Conservation (phyloP, 257 asterid species). For the Fraxinus pennsylvanica region DNA sequence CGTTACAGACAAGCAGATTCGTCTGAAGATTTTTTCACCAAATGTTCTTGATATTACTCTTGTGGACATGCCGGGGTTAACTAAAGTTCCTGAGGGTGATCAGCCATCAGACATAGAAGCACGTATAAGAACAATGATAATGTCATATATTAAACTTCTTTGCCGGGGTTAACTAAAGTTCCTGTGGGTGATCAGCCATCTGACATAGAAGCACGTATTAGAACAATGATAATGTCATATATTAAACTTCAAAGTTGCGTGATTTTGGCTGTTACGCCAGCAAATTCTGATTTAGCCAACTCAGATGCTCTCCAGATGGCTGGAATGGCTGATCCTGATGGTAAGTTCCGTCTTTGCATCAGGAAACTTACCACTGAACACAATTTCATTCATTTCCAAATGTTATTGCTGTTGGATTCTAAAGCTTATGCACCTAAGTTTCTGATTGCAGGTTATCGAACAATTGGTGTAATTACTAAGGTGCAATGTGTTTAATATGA, state of each 20-base stretch:
- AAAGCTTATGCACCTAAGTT: constrained; percentile 10
- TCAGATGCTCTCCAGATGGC: constrained; percentile 72
- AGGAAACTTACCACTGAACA: not conserved
- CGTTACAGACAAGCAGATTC: constrained; percentile 56
- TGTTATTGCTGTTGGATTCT: constrained; percentile 10
- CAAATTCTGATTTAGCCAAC: constrained; percentile 59
- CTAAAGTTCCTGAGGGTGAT: constrained; percentile 63
- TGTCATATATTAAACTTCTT: constrained; percentile 46
- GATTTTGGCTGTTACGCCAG: constrained; percentile 67
- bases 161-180: constrained; percentile 64
- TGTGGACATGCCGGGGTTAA: constrained; percentile 67
- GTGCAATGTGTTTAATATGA: constrained; percentile 20
- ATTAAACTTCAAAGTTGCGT: constrained; percentile 53
- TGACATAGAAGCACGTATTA: constrained; percentile 58
- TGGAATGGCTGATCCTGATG: constrained; percentile 61
- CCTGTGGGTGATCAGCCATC: constrained; percentile 67
- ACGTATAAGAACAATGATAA: constrained; percentile 56
- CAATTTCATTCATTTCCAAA: constrained; percentile 17
- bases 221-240: constrained; percentile 53
- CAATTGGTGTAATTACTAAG: constrained; percentile 68
- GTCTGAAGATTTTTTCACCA: constrained; percentile 60
- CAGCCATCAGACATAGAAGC: constrained; percentile 63
- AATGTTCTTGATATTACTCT: constrained; percentile 60
- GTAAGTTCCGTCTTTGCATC: constrained; percentile 27
- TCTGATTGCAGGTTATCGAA: constrained; percentile 49